These are phyloP conservation scores for Eremochloa ophiuroides DNA, from an alignment of 176 grass and related monocot genomes.

Conservation along the genomic window DNA sequence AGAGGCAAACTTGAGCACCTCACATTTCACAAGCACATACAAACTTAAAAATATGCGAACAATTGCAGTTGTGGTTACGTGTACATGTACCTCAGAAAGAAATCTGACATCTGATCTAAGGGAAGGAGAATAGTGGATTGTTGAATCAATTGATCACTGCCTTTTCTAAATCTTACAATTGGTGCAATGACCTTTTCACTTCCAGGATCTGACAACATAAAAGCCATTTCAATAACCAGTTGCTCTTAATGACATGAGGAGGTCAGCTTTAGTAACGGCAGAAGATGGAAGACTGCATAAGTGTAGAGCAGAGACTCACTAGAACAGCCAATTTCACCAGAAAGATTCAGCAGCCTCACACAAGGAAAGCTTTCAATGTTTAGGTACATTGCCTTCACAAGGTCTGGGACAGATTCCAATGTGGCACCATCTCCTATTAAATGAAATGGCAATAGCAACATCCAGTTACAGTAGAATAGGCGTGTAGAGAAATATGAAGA, in stretches of 20 bases:
- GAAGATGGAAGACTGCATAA: constrained; percentile 5
- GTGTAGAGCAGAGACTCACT: constrained; percentile 56
- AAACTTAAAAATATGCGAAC: background rate
- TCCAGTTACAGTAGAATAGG: constrained; percentile 6
- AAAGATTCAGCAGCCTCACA: constrained; percentile 86
- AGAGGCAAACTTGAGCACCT: constrained; percentile 7
- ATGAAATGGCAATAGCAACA: background rate
- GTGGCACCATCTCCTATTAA: constrained; percentile 46
- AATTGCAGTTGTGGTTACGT: constrained; percentile 4
- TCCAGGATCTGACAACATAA: constrained; percentile 78
- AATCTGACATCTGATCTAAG: constrained; percentile 67
- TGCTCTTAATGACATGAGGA: background rate
- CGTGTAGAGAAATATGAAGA: background rate
- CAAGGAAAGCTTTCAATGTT: constrained; percentile 88
- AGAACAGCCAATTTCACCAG: constrained; percentile 90
- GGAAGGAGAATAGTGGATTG: constrained; percentile 67
- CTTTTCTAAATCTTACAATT: constrained; percentile 55
- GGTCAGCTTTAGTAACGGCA: background rate
- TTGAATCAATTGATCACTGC: constrained; percentile 40
- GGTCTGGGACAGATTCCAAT: constrained; percentile 92
- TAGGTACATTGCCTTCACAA: constrained; percentile 85
- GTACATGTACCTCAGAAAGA: constrained; percentile 68
- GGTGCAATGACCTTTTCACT: constrained; percentile 65
- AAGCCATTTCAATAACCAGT: constrained; percentile 3
- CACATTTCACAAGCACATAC: background rate